phyloP scores from a whole-genome alignment of 2,329 filamentous ascomycete genomes.

The Aspergillus niger region DNA sequence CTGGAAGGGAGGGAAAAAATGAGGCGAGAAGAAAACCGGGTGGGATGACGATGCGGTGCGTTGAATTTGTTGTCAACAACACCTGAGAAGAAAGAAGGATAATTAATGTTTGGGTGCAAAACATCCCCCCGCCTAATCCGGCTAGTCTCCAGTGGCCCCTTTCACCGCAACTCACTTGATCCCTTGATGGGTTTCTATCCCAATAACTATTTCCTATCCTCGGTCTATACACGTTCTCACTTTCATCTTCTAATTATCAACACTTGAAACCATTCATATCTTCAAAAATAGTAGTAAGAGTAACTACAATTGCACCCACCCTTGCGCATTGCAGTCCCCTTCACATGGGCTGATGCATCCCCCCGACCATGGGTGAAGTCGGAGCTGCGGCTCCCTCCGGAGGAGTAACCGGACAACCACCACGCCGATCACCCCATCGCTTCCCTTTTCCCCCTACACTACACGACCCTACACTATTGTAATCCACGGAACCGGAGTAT shows the following conservation, averaged over 20 bases:
- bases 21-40: conserved; percentile 2
- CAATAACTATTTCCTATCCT: background rate
- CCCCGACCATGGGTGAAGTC: background rate
- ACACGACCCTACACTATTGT: background rate
- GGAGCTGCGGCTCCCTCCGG: background rate
- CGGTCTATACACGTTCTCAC: background rate
- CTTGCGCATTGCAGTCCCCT: background rate
- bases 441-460: background rate
- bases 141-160: conserved; percentile 24
- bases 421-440: background rate
- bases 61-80: conserved; percentile 18
- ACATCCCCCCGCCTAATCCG: conserved; percentile 29
- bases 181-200: background rate
- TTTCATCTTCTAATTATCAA: too few relatives aligned
- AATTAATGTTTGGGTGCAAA: conserved; percentile 20
- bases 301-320: background rate
- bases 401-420: background rate
- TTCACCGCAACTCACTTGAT: background rate
- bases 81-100: background rate
- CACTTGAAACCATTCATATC: too few relatives aligned
- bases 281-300: too few relatives aligned
- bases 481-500: background rate
- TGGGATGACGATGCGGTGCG: conserved; percentile 10
- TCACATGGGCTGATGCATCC: background rate
- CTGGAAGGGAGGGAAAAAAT: too few relatives aligned